These are phyloP conservation scores for Phytophthora colocasiae DNA, from an alignment of 352 stramenopile species.

Conservation along the genomic window DNA sequence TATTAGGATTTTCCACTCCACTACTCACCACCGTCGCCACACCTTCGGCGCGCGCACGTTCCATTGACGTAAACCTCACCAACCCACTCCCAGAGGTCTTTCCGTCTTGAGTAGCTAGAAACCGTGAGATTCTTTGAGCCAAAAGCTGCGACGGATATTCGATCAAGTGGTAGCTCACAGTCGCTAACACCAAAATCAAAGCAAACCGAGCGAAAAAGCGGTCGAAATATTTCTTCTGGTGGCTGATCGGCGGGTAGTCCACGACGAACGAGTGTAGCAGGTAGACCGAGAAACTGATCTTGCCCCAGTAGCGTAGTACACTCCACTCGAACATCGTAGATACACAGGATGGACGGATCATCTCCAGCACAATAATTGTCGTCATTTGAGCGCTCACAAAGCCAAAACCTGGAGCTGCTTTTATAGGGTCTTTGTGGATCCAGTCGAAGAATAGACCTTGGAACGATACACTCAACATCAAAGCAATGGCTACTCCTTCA, in stretches of 20 bases:
- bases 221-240: constrained; percentile 42
- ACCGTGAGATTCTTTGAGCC: constrained; percentile 4
- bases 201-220: constrained; percentile 38
- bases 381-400: constrained; percentile 30
- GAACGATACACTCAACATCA: constrained; percentile 35
- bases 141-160: constrained; percentile 29
- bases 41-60: no score
- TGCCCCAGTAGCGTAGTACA: constrained; percentile 34
- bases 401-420: constrained; percentile 12
- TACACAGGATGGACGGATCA: constrained; percentile 30
- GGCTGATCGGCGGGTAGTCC: constrained; percentile 19
- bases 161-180: constrained; percentile 37
- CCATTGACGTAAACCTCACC: constrained; percentile 25
- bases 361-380: constrained; percentile 29
- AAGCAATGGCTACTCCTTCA: constrained; percentile 32
- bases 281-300: constrained; percentile 36
- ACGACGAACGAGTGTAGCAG: constrained; percentile 36
- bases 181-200: constrained; percentile 37
- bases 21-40: no score
- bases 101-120: neutral
- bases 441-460: constrained; percentile 37
- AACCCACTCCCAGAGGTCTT: neutral
- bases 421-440: constrained; percentile 25
- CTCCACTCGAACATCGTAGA: constrained; percentile 39
- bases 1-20: no score